These are phyloP conservation scores for Amylocystis lapponica DNA, from an alignment of 768 basidiomycete species.

Conservation along the genomic window DNA sequence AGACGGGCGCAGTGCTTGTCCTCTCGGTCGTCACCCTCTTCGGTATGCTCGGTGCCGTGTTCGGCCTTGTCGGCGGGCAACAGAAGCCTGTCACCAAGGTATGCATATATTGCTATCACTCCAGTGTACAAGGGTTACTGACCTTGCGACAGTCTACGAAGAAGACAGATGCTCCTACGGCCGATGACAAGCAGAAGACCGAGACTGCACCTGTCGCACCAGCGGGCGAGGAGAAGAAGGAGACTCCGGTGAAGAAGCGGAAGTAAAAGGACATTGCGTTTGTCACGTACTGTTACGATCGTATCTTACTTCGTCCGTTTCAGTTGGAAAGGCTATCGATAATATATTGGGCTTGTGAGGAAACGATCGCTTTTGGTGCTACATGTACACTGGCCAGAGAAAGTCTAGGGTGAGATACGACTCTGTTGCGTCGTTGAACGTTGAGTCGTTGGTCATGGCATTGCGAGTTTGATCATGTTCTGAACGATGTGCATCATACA, in stretches of 20 bases:
- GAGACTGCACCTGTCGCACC: conserved; percentile 63
- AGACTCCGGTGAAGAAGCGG: conserved; percentile 69
- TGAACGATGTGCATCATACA: background rate
- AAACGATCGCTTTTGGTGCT: too few species aligned
- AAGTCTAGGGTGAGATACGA: too few species aligned
- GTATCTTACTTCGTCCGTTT: conserved; percentile 7
- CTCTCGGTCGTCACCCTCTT: conserved; percentile 75
- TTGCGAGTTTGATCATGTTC: too few species aligned
- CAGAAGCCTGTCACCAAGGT: conserved; percentile 74
- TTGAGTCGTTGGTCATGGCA: too few species aligned
- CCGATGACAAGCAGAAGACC: conserved; percentile 61
- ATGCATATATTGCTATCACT: conserved; percentile 9
- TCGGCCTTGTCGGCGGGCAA: conserved; percentile 70
- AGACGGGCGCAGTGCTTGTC: conserved; percentile 74
- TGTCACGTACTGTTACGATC: conserved; percentile 9
- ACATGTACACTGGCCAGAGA: too few species aligned
- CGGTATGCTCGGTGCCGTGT: conserved; percentile 76
- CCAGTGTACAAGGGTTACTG: background rate
- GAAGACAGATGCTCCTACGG: conserved; percentile 65
- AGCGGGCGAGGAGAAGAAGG: conserved; percentile 70
- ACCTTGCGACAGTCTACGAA: conserved; percentile 51
- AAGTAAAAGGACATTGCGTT: conserved; percentile 34
- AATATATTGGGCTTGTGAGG: conserved; percentile 19
- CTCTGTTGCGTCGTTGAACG: too few species aligned
- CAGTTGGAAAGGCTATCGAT: conserved; percentile 13